Evolutionary conservation across 176 grass and related monocot species (phyloP).

Genomic region (Rhipidocladum racemiflorum): DNA sequence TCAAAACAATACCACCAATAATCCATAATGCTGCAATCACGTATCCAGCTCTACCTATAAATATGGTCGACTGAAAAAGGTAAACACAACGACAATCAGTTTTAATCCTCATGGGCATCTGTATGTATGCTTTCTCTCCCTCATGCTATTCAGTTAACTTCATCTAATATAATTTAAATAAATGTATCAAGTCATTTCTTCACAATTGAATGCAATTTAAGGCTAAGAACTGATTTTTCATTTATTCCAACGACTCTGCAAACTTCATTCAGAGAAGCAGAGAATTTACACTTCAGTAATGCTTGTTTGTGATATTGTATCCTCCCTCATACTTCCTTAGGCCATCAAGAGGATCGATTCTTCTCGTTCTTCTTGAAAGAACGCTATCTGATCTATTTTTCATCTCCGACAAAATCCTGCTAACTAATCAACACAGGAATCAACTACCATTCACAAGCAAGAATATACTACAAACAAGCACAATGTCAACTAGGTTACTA

Average conservation of each 20-base stretch:
- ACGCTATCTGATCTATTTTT: constrained; percentile 26
- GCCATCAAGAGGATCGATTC: constrained; percentile 65
- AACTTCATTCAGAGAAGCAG: constrained; percentile 24
- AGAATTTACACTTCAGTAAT: constrained; percentile 93
- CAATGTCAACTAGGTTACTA: background rate
- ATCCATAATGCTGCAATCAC: too few species aligned
- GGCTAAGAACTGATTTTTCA: too few species aligned
- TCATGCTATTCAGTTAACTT: too few species aligned
- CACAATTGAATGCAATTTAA: too few species aligned
- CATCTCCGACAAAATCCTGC: constrained; percentile 30
- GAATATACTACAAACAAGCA: background rate
- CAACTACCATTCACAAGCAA: constrained; percentile 15
- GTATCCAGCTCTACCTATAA: too few species aligned
- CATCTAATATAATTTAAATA: too few species aligned
- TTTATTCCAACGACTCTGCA: background rate
- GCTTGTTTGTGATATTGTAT: constrained; percentile 79
- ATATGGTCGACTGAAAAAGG: too few species aligned
- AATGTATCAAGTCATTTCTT: too few species aligned
- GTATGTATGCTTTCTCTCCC: too few species aligned
- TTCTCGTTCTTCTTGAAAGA: constrained; percentile 50
- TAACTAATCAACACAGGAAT: constrained; percentile 23
- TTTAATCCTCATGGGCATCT: too few species aligned
- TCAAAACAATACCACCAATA: too few species aligned
- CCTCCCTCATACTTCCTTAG: constrained; percentile 75
- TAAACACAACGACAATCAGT: too few species aligned